A percentile compares a stretch with the other conserved stretches of the same genome.
Evolutionary conservation across 2,329 filamentous ascomycete species (phyloP).

Genomic region (Fusarium sp.): DNA sequence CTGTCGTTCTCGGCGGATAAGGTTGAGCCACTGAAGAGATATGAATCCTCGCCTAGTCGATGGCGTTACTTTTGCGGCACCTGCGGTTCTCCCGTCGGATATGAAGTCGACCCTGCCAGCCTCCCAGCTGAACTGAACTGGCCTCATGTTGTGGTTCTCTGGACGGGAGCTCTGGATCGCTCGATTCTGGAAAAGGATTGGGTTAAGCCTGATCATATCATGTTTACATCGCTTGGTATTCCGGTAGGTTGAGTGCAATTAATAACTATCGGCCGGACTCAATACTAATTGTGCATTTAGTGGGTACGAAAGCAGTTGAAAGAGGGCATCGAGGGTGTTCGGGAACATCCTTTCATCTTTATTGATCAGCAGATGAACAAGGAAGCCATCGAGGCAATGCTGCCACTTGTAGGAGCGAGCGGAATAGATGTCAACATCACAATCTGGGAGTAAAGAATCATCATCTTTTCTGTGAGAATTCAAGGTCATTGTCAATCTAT

Average conservation of each 20-base stretch:
- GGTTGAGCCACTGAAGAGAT: not conserved
- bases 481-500: too few relatives aligned
- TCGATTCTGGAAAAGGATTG: constrained; percentile 4
- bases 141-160: constrained; percentile 7
- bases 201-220: constrained; percentile 3
- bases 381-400: not conserved
- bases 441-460: constrained; percentile 1
- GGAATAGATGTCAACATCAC: not conserved
- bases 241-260: not conserved
- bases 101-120: constrained; percentile 3
- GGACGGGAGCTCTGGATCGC: constrained; percentile 2
- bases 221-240: constrained; percentile 2
- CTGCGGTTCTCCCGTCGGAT: constrained; percentile 5
- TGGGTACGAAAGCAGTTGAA: constrained; percentile 2
- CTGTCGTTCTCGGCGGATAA: not conserved
- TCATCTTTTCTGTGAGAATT: too few relatives aligned
- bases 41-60: constrained; percentile 5
- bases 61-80: constrained; percentile 6
- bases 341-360: constrained; percentile 2
- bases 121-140: constrained; percentile 6
- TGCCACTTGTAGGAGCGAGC: not conserved
- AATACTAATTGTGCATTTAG: not conserved
- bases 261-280: not conserved
- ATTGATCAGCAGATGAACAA: constrained; percentile 5
- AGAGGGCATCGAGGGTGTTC: not conserved